Conservation (phyloP, 2,329 filamentous ascomycete species). For the Dendryphion nanum region DNA sequence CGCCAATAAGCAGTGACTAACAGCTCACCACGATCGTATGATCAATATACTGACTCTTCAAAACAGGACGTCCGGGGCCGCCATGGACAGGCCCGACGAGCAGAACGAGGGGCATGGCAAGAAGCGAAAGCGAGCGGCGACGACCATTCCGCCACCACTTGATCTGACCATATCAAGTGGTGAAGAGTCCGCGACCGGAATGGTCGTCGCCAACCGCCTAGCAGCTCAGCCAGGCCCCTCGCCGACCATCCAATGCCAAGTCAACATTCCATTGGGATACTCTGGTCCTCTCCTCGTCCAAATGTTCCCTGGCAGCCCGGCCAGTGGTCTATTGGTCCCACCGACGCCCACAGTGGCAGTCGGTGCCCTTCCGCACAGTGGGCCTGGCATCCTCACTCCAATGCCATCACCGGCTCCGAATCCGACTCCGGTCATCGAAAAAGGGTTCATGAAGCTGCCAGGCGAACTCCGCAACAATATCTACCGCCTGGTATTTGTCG, state of each 20-base stretch:
- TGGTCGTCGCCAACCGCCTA: too few species aligned
- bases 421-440: neutral
- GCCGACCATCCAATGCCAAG: conserved; percentile 21
- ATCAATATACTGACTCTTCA: conserved; percentile 43
- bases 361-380: conserved; percentile 36
- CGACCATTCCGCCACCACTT: conserved; percentile 34
- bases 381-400: neutral
- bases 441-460: conserved; percentile 29
- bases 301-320: too few species aligned
- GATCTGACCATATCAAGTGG: conserved; percentile 31
- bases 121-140: conserved; percentile 37
- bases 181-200: conserved; percentile 25
- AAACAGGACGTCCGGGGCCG: conserved; percentile 34
- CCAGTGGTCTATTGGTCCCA: too few species aligned
- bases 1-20: too few species aligned
- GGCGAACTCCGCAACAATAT: conserved; percentile 49
- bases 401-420: neutral
- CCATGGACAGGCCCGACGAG: conserved; percentile 23
- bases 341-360: too few species aligned
- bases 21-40: too few species aligned
- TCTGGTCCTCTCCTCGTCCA: conserved; percentile 46
- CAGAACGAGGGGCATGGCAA: conserved; percentile 30
- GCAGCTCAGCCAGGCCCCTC: conserved; percentile 10
- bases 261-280: conserved; percentile 47
- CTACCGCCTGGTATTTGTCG: conserved; percentile 45